Percentiles rank a stretch among this genome's conserved stretches.
phyloP scores from a whole-genome alignment of 768 basidiomycete species.

The Porpolomopsis calyptriformis region DNA sequence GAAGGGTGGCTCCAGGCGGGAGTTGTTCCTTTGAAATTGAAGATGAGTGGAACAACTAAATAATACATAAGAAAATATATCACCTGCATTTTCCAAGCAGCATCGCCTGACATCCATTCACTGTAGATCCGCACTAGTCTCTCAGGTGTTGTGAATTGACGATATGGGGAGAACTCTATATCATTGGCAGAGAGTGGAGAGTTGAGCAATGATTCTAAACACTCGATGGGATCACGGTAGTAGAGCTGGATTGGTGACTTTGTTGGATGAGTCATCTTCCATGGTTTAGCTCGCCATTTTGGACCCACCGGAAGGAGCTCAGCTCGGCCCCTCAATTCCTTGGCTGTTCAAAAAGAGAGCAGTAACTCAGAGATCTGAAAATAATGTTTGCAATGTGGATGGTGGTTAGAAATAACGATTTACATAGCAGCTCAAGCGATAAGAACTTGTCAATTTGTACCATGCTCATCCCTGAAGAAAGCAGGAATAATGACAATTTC shows the following conservation, averaged over 20 bases:
- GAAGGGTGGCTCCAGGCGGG: conserved; percentile 17
- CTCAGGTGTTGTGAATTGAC: no score
- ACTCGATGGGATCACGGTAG: conserved; percentile 20
- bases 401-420: not conserved
- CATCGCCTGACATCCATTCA: conserved; percentile 11
- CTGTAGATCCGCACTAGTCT: no score
- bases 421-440: conserved; percentile 17
- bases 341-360: conserved; percentile 12
- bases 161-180: no score
- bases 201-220: conserved; percentile 17
- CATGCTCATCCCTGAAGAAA: conserved; percentile 21
- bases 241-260: conserved; percentile 13
- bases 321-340: conserved; percentile 12
- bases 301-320: conserved; percentile 14
- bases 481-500: conserved; percentile 21
- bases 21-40: conserved; percentile 15
- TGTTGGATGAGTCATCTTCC: conserved; percentile 8
- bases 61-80: conserved; percentile 1
- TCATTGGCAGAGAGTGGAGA: no score
- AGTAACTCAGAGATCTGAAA: conserved; percentile 12
- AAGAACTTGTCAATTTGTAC: conserved; percentile 19
- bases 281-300: conserved; percentile 12
- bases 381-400: not conserved
- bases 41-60: not conserved
- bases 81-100: conserved; percentile 20